These are phyloP conservation scores for Triticum urartu DNA, from an alignment of 176 grass and related monocot genomes.

Conservation along the genomic window DNA sequence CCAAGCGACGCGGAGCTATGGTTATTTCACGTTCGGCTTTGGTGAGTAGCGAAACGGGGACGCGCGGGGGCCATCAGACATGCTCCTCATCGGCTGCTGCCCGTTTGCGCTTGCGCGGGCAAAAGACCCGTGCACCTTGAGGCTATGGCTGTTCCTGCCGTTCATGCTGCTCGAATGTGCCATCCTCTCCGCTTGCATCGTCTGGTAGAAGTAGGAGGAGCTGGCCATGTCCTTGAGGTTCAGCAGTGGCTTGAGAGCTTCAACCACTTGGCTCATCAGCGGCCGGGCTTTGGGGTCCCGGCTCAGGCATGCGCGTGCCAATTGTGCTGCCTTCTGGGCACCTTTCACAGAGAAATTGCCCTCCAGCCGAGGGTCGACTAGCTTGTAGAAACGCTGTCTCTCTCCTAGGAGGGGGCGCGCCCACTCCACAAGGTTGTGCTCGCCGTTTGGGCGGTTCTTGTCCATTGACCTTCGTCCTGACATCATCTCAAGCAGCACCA, in stretches of 20 bases:
- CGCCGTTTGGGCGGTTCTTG: slow-evolving; percentile 72
- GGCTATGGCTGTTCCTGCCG: slow-evolving; percentile 40
- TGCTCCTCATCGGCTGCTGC: slow-evolving; percentile 58
- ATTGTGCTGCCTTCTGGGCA: slow-evolving; percentile 68
- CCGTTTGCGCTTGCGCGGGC: slow-evolving; percentile 38
- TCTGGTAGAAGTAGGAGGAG: slow-evolving; percentile 72
- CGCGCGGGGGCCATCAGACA: slow-evolving; percentile 54
- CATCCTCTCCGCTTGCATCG: slow-evolving; percentile 62
- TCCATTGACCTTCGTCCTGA: slow-evolving; percentile 81
- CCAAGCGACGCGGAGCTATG: neutral
- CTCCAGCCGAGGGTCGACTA: slow-evolving; percentile 70
- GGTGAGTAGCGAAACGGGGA: slow-evolving; percentile 71
- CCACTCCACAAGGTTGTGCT: slow-evolving; percentile 89
- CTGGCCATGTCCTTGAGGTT: slow-evolving; percentile 84
- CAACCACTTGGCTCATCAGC: slow-evolving; percentile 76
- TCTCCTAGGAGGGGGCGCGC: slow-evolving; percentile 69
- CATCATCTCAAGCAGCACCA: slow-evolving; percentile 89
- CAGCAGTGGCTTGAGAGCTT: slow-evolving; percentile 63
- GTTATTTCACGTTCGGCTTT: slow-evolving; percentile 49
- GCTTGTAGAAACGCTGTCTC: slow-evolving; percentile 69
- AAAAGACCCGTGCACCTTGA: slow-evolving; percentile 49
- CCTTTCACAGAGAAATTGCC: slow-evolving; percentile 81
- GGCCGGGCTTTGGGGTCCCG: slow-evolving; percentile 70
- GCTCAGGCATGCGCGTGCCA: slow-evolving; percentile 67
- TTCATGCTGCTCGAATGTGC: slow-evolving; percentile 59